Base-by-base conservation (phyloP, 768 basidiomycete species). In the Pleurotus sapidus region DNA sequence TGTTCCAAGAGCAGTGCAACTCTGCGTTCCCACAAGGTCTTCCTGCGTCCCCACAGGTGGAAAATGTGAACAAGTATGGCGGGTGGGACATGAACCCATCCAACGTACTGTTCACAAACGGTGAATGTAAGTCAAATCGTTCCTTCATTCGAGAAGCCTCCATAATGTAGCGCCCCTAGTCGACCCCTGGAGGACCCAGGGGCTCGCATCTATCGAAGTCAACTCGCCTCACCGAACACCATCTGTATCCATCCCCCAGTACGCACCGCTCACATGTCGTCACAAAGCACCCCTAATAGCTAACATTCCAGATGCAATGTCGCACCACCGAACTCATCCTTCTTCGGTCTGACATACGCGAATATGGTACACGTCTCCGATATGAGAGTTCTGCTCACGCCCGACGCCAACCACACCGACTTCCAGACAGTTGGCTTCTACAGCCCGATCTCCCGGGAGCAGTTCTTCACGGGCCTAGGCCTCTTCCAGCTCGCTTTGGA, bases 151-250 rank as follows among this genome's bases (percentile, higher is more conserved):
- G 30, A 34, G 30, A 34, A 3, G 30, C 3, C 8, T 34, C 9
- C 3, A 3, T 34, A 3, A 34, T 9, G 30, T 11, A 11, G 9
- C 4, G n/a, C 17, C 43, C 7, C 4, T 43, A 81, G 79, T 80
- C 56, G 79, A 81, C 59, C 80, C 79, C 3, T 81, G 80, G 80
- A 66, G 79, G 27, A 81, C 79, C 4, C 75, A 80, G 77, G 76
- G 79, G 1, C 67, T 81, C 2, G 77, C 77, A 3, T 80, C 79
- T 3, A 79, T 79, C 34, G 80, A 81, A 60, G 57, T 69, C 5
- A 76, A 79, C 57, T 68, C 79, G 5, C 80, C 80, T 11, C 69
- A 73, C 15, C 72, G 80, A 4, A 66, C 65, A 30, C 73, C 78
- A 14, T 73, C 72, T 0, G 66, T 64, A 2, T 60, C 64, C 5